A percentile compares a stretch with the other conserved stretches of the same genome.
These are phyloP conservation scores for Forsythia suspensa DNA, from an alignment of 257 asterid genomes.

Conservation along the genomic window DNA sequence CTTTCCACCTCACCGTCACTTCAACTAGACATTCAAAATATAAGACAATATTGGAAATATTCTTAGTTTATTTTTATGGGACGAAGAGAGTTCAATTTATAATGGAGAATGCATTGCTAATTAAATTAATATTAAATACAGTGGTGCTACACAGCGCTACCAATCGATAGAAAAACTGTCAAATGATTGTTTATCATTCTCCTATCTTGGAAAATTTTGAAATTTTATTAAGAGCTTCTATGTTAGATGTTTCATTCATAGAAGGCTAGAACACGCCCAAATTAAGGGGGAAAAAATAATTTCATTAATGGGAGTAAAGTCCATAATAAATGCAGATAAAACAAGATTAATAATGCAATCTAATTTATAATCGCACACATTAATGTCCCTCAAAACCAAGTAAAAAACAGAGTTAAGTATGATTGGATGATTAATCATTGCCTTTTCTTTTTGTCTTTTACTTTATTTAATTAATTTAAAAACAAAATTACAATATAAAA, in stretches of 20 bases:
- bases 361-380: too few relatives aligned
- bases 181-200: too few relatives aligned
- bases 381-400: neutral
- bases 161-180: too few relatives aligned
- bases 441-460: neutral
- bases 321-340: neutral
- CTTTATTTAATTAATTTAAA: neutral
- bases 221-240: too few relatives aligned
- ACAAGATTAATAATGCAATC: neutral
- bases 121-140: too few relatives aligned
- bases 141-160: too few relatives aligned
- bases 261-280: neutral
- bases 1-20: accelerated
- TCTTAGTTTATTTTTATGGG: too few relatives aligned
- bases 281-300: neutral
- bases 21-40: too few relatives aligned
- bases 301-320: neutral
- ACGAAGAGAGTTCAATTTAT: too few relatives aligned
- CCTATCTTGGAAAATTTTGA: too few relatives aligned
- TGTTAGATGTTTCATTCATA: neutral
- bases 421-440: neutral
- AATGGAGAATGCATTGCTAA: too few relatives aligned
- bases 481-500: neutral
- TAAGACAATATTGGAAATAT: too few relatives aligned
- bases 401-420: neutral